Evolutionary conservation across 1,284 basidiomycete species (phyloP).

Genomic region (Mycena sp.): DNA sequence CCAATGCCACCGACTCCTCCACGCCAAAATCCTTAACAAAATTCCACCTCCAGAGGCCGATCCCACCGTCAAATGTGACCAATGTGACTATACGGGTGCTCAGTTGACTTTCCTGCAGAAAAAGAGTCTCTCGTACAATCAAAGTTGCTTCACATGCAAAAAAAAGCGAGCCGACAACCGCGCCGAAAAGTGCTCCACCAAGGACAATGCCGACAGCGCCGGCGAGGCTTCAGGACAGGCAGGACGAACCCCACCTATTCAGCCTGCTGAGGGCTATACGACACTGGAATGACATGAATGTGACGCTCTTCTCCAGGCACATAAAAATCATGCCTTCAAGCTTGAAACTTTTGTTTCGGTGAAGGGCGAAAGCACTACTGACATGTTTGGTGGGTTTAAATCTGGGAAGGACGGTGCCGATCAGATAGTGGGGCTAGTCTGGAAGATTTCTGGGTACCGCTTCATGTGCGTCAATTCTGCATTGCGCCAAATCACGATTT

Average conservation of each 20-base stretch:
- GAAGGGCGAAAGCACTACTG: background rate
- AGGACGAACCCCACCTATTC: background rate
- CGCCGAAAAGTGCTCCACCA: background rate
- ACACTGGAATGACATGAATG: constrained; percentile 1
- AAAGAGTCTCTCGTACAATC: background rate
- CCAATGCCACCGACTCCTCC: too few relatives aligned
- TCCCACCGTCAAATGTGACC: background rate
- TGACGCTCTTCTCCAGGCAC: background rate
- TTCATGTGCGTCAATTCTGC: too few relatives aligned
- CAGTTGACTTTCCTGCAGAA: background rate
- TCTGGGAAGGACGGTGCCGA: background rate
- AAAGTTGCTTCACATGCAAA: background rate
- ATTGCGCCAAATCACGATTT: too few relatives aligned
- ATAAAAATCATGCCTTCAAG: too few relatives aligned
- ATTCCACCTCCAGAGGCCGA: background rate
- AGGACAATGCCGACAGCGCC: too few relatives aligned
- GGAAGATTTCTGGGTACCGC: background rate
- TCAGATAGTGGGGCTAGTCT: background rate
- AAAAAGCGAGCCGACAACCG: background rate
- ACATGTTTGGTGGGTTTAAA: background rate
- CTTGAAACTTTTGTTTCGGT: background rate
- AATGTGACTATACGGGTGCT: background rate
- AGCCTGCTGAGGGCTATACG: background rate
- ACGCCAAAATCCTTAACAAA: too few relatives aligned
- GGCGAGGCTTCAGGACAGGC: background rate